Base-by-base conservation (phyloP, 2,329 filamentous ascomycete species). In the Sclerotinia spermophila region DNA sequence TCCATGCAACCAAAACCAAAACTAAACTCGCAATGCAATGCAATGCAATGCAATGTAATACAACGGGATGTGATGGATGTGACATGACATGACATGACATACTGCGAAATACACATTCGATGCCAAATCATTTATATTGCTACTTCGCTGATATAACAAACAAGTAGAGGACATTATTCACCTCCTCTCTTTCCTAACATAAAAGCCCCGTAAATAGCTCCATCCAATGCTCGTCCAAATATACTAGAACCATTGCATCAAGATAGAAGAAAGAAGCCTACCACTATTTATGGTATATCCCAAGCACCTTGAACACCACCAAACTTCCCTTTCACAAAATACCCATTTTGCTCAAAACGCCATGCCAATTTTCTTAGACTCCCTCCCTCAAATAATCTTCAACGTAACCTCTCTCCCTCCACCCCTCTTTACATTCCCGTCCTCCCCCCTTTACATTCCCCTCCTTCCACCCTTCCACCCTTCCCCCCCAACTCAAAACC, bases 401-500 rank as follows among this genome's bases (percentile, higher is more conserved):
- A 7, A 1, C n/a, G 4, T 3, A 53, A 53, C 48, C 48, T 15
- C n/a, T 17, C 45, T 48, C 24, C n/a, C n/a, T 33, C 44, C 30
- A 35, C 19, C 33, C 19, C 42, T 10, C 2, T n/a, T n/a, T n/a
- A n/a, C 15, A 2, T n/a, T n/a, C 10, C 10, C n/a, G 24, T n/a
- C 19, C 11, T 24, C 30, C n/a, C n/a, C 33, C 62, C 44, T 24
- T 40, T 21, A 11, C 30, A 15, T 5, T 53, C 27, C 15, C 48
- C 33, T 4, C 38, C 33, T 38, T 33, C 44, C 30, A 35, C 19
- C 33, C 19, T 42, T 10, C 2, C 15, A 2, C 10, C 10, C n/a
- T 48, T n/a, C 19, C 11, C 17, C 30, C 42, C 40, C 21, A 55
- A 55, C 33, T 72, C 72, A 97, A 78, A 97, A 96, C 77, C 95